phyloP scores from a whole-genome alignment of 1,284 basidiomycete genomes.

The Leccinum pachyderme region DNA sequence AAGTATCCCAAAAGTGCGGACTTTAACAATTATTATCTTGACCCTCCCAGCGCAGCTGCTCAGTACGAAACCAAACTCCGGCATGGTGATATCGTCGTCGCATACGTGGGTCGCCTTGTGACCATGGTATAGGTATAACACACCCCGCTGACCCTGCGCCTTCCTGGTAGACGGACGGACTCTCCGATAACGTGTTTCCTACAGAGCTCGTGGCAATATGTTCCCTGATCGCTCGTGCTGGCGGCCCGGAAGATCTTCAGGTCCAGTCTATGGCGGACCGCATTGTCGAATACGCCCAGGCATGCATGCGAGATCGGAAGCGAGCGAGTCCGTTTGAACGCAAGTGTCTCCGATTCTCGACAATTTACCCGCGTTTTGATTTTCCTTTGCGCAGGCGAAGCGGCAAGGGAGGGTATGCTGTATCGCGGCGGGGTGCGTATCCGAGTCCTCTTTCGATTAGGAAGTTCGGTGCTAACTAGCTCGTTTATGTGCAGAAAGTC shows the following conservation, averaged over 20 bases:
- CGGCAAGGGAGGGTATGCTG: constrained; percentile 59
- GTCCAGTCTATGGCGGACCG: constrained; percentile 71
- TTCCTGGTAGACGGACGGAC: constrained; percentile 70
- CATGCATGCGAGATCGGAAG: constrained; percentile 63
- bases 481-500: constrained; percentile 44
- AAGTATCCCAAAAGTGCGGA: constrained; percentile 56
- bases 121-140: background rate
- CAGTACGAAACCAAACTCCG: constrained; percentile 61
- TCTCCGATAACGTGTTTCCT: constrained; percentile 84
- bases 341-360: constrained; percentile 33
- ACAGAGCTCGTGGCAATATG: constrained; percentile 69
- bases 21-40: constrained; percentile 47
- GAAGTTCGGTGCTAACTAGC: constrained; percentile 16
- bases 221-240: constrained; percentile 56
- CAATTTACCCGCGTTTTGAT: background rate
- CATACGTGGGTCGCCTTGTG: constrained; percentile 51
- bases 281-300: constrained; percentile 65
- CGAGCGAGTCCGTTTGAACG: constrained; percentile 72
- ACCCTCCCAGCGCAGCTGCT: constrained; percentile 68
- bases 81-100: constrained; percentile 71
- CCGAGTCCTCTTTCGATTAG: constrained; percentile 2
- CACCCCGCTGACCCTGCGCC: constrained; percentile 13
- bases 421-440: constrained; percentile 65
- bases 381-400: constrained; percentile 44
- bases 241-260: constrained; percentile 54